A percentile compares a stretch with the other conserved stretches of the same genome.
Evolutionary conservation across 2,329 filamentous ascomycete genomes (phyloP).

Genomic region (Talaromyces albobiverticillius): DNA sequence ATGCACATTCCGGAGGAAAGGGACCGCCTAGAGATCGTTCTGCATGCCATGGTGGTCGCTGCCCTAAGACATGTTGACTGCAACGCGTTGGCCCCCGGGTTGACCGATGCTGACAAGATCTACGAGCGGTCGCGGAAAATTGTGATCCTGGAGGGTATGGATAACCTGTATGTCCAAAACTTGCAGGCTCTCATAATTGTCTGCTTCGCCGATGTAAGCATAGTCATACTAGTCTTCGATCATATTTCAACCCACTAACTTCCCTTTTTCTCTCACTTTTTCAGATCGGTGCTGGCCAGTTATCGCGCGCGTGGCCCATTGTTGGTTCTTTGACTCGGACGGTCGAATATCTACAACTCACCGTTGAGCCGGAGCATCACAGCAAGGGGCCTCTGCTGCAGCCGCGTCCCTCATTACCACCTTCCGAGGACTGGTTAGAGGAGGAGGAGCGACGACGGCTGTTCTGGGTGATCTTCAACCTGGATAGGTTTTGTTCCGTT

Average conservation of each 20-base stretch:
- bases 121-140: conserved; percentile 12
- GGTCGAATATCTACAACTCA: conserved; percentile 37
- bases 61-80: conserved; percentile 32
- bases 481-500: conserved; percentile 33
- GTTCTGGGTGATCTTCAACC: conserved; percentile 43
- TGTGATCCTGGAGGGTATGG: conserved; percentile 18
- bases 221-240: background rate
- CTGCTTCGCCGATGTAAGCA: conserved; percentile 34
- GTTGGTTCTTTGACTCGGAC: conserved; percentile 37
- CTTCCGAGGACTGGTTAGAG: conserved; percentile 33
- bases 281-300: conserved; percentile 31
- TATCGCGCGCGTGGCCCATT: conserved; percentile 34
- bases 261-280: background rate
- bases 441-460: conserved; percentile 39
- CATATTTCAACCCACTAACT: background rate
- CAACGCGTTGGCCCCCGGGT: background rate
- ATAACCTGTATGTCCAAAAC: conserved; percentile 24
- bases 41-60: conserved; percentile 38
- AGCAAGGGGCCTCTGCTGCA: conserved; percentile 24
- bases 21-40: conserved; percentile 26
- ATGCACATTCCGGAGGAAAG: conserved; percentile 22
- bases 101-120: conserved; percentile 1
- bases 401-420: conserved; percentile 26
- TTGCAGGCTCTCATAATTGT: conserved; percentile 29
- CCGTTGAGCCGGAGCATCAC: conserved; percentile 30